Evolutionary conservation across 352 stramenopile species (phyloP).

Genomic region (Aphanomyces cochlioides): DNA sequence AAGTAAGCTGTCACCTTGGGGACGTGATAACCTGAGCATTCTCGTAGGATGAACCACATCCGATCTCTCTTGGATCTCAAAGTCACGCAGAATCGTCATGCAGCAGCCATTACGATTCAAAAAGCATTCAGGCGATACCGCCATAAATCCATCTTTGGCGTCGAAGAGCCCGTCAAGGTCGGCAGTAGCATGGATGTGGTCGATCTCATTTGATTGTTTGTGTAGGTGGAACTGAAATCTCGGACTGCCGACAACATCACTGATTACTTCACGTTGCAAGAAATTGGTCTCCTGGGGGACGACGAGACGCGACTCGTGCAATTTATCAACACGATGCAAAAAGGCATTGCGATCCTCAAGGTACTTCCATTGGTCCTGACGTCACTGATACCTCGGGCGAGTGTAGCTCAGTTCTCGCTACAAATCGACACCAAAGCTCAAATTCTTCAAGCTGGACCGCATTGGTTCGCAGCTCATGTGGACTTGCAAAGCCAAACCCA

Average conservation of each 20-base stretch:
- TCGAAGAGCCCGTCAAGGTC: conserved; percentile 23
- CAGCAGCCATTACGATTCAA: conserved; percentile 56
- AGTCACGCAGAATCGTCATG: conserved; percentile 54
- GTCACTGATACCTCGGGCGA: background rate
- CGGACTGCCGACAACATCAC: conserved; percentile 46
- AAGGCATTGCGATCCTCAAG: conserved; percentile 59
- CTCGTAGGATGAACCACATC: conserved; percentile 13
- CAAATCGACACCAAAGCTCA: conserved; percentile 46
- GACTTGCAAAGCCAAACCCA: conserved; percentile 47
- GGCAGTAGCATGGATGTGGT: too few relatives aligned
- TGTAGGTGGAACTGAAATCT: conserved; percentile 44
- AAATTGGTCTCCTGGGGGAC: conserved; percentile 52
- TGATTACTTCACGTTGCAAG: conserved; percentile 61
- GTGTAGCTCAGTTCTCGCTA: conserved; percentile 37
- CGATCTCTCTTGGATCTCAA: conserved; percentile 36
- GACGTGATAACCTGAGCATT: background rate
- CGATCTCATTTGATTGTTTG: conserved; percentile 30
- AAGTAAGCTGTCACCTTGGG: conserved; percentile 37
- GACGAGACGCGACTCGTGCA: conserved; percentile 45
- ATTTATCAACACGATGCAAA: conserved; percentile 60
- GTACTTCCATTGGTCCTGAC: conserved; percentile 22
- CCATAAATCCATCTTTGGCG: background rate
- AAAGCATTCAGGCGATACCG: conserved; percentile 34
- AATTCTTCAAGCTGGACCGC: conserved; percentile 53
- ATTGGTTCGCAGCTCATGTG: conserved; percentile 61